Conservation (phyloP, 2,329 filamentous ascomycete genomes). For the Hypoxylon sp. region DNA sequence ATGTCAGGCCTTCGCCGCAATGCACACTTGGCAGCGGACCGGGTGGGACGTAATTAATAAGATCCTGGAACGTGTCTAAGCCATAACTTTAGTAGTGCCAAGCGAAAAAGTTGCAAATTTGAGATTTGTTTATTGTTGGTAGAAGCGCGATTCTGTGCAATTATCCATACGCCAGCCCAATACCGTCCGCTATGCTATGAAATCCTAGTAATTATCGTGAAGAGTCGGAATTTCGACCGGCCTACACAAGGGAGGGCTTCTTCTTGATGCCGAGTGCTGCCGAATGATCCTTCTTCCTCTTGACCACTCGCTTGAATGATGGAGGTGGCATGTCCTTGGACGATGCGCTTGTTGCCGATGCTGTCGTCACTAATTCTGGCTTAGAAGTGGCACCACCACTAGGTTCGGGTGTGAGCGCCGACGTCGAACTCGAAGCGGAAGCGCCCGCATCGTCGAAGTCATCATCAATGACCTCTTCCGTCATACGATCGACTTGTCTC, state of each 20-base stretch:
- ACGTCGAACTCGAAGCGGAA: conserved; percentile 35
- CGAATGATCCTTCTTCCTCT: conserved; percentile 88
- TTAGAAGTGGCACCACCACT: conserved; percentile 51
- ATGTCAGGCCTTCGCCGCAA: conserved; percentile 14
- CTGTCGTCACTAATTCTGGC: conserved; percentile 50
- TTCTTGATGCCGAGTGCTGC: conserved; percentile 89
- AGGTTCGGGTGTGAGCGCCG: conserved; percentile 31
- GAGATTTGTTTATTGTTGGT: conserved; percentile 3
- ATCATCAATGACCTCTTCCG: conserved; percentile 62
- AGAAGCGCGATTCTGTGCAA: neutral
- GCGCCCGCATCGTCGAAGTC: conserved; percentile 40
- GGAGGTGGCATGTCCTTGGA: conserved; percentile 66
- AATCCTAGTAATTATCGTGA: conserved; percentile 1
- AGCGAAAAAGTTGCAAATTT: neutral
- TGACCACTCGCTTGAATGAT: conserved; percentile 81
- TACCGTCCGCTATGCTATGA: conserved; percentile 30
- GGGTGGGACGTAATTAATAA: conserved; percentile 11
- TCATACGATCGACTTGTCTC: conserved; percentile 66
- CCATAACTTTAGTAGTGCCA: neutral
- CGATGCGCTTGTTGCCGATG: conserved; percentile 27
- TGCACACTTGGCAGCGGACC: neutral
- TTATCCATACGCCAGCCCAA: conserved; percentile 24
- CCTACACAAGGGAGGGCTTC: conserved; percentile 74
- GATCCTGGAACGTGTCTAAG: conserved; percentile 1
- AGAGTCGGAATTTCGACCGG: neutral